A percentile compares a stretch with the other conserved stretches of the same genome.
These are phyloP conservation scores for Rhododendron kiyosumense DNA, from an alignment of 148 eudicot species.

Conservation along the genomic window DNA sequence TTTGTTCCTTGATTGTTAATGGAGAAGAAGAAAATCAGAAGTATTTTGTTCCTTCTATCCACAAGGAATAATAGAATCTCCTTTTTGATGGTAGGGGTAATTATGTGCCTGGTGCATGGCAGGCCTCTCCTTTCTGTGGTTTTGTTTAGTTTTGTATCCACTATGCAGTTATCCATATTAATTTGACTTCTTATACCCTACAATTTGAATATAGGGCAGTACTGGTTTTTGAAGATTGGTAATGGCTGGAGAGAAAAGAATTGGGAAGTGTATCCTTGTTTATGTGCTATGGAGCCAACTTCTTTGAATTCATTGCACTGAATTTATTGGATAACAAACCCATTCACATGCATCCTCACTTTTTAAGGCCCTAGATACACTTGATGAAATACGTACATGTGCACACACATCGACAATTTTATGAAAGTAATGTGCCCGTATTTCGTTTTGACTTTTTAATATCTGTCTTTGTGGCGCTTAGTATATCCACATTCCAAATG, in stretches of 20 bases:
- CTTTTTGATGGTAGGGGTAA: not conserved
- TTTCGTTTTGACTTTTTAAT: not conserved
- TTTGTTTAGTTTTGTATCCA: not conserved
- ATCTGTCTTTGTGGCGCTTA: no score
- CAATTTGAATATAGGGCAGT: constrained; percentile 12
- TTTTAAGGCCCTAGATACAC: no score
- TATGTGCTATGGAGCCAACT: not conserved
- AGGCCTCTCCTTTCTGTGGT: not conserved
- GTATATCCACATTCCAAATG: not conserved
- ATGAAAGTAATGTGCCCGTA: no score
- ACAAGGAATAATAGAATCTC: not conserved
- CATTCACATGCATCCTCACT: not conserved
- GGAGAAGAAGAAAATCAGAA: not conserved
- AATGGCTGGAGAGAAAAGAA: constrained; percentile 40
- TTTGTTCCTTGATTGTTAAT: not conserved
- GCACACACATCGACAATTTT: not conserved
- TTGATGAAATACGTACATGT: not conserved
- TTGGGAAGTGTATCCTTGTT: constrained; percentile 30
- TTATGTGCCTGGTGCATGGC: not conserved
- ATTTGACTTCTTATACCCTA: not conserved
- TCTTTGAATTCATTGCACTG: not conserved
- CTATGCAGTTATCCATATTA: not conserved
- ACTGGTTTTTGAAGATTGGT: constrained; percentile 11
- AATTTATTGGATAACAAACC: not conserved
- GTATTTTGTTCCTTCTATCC: constrained; percentile 6